phyloP scores from a whole-genome alignment of 805 yeast species.

The Saccharomycopsis babjevae region DNA sequence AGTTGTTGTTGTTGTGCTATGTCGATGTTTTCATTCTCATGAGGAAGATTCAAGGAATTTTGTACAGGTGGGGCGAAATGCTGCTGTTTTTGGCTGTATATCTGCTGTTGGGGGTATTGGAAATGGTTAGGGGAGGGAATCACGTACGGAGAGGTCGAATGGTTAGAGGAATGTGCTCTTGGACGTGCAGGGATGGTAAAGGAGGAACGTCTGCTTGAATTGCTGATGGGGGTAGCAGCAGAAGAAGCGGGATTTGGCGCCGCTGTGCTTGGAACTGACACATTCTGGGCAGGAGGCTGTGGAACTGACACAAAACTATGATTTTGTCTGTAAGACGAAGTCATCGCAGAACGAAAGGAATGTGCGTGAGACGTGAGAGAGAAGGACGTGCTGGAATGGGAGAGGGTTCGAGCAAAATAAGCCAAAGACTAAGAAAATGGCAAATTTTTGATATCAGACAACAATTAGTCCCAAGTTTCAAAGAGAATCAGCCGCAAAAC shows the following conservation, averaged over 20 bases:
- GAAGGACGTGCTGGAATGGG: neutral
- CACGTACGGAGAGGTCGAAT: neutral
- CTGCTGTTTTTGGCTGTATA: neutral
- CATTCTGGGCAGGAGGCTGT: neutral
- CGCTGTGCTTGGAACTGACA: neutral
- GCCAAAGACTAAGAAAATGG: too few species aligned
- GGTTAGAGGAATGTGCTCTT: neutral
- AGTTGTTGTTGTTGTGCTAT: neutral
- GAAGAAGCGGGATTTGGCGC: neutral
- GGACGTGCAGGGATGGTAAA: neutral
- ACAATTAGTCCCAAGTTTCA: too few species aligned
- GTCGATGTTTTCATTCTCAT: neutral
- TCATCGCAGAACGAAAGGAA: neutral
- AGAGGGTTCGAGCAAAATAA: neutral
- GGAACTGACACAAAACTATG: neutral
- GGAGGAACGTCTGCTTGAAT: neutral
- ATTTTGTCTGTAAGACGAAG: neutral
- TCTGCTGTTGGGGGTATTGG: neutral
- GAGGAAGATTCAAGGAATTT: neutral
- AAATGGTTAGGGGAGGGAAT: neutral
- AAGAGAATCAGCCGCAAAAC: too few species aligned
- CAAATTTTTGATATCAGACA: too few species aligned
- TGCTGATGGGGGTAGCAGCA: neutral
- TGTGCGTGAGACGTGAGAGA: neutral
- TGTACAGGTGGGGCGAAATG: neutral